Conservation (phyloP, 495 filamentous ascomycete genomes). For the Xylaria nigripes region DNA sequence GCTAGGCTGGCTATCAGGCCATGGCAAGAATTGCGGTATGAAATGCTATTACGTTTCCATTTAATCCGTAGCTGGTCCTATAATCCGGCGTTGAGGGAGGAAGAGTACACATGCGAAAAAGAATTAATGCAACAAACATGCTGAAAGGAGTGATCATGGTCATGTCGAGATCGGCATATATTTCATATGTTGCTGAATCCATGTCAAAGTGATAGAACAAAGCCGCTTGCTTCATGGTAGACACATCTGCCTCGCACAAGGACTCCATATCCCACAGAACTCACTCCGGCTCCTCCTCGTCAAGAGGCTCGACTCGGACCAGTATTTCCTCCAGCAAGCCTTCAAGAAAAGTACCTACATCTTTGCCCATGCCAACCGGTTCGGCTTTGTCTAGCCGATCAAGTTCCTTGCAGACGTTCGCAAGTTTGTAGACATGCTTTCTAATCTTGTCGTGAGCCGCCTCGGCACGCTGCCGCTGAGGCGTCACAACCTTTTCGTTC, state of each 20-base stretch:
- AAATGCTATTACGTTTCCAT: constrained; percentile 1
- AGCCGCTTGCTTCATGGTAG: constrained; percentile 1
- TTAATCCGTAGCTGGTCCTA: background rate
- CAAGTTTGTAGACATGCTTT: constrained; percentile 66
- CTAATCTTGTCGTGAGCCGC: constrained; percentile 75
- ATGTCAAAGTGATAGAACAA: background rate
- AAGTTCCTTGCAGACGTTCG: constrained; percentile 72
- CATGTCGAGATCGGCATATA: background rate
- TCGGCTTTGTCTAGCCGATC: constrained; percentile 75
- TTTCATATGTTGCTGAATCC: background rate
- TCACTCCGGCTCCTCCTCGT: constrained; percentile 50
- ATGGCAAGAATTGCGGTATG: background rate
- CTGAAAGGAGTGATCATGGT: background rate
- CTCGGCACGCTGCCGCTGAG: constrained; percentile 53
- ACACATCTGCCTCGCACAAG: background rate
- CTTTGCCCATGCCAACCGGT: constrained; percentile 85
- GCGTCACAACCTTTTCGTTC: constrained; percentile 34
- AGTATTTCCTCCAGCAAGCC: constrained; percentile 90
- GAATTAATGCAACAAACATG: background rate
- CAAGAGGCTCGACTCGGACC: constrained; percentile 79
- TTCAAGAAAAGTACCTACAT: constrained; percentile 78
- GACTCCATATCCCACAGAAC: background rate
- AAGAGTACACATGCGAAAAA: background rate
- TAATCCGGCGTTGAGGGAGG: background rate
- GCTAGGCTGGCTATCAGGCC: background rate